Base-by-base conservation (phyloP, 164 flowering plant species). In the Nelumbo lutea region DNA sequence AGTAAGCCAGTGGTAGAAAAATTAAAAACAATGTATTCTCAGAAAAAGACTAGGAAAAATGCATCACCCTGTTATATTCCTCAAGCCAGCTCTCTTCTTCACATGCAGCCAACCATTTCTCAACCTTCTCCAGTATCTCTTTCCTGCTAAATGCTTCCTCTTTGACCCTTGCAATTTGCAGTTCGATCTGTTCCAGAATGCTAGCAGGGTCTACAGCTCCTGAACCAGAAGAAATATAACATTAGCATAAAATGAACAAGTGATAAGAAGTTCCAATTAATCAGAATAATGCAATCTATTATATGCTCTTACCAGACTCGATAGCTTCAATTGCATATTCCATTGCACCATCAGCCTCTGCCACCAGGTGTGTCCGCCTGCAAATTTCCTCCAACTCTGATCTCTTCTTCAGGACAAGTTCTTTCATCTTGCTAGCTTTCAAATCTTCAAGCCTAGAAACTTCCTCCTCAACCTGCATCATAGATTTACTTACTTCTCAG, bases 361-460 rank as follows among this genome's bases (percentile, higher is more conserved):
- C 79, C 41, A 87, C 80, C 90, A 95, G 63, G 71, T 88, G 99
- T 11, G 90, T 79, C 68, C 76, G 81, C 69, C 88, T 77, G 73
- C 93, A 92, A 9, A 93, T 84, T 47, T 92, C 97, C 72, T 89
- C 95, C 60, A 92, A 85, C 74, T 92, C 97, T 15, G 86, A 78
- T 72, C 84, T 88, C 80, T 90, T 95, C 77, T 87, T 90, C 69
- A 89, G 64, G 14, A 92, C 88, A 74, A 95, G 91, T 68, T 95
- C 99, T 81, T 95, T 93, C 93, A 95, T 87, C 78, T 89, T 95
- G 83, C 96, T 95, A 60, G 91, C 70, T 79, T 95, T 92, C 76
- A 90, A 64, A 67, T 84, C 87, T 76, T 95, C 96, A 78, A 95
- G 78, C 64, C 98, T 81, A 57, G 75, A 73, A 2, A 96, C 97